Evolutionary conservation across 2,329 filamentous ascomycete genomes (phyloP), one percentile per base, ranked within the genome.

Genomic region (Monosporascus cannonballus): DNA sequence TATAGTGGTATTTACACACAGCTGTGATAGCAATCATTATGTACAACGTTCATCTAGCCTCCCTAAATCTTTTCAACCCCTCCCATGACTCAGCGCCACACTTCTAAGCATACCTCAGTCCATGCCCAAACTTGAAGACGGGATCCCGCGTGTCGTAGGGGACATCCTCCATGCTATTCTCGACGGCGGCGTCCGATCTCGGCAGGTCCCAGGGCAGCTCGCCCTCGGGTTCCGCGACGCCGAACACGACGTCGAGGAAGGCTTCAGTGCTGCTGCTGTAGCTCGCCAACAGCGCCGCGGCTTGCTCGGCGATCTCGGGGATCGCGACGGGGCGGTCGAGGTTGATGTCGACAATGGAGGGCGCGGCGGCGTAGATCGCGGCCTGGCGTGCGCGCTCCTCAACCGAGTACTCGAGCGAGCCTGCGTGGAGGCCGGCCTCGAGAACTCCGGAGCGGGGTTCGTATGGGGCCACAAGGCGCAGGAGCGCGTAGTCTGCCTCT

Each of bases 131-230:
- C 46, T 44, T 55, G 37, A 63, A 64, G 4, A 63, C 58, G 0
- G 61, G 59, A 38, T 63, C 52, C 34, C 36, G 51, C 1, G 61
- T 59, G 47, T 65, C 61, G 17, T 64, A 65, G 15, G 61, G 58
- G 27, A 63, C 58, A 22, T 65, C 61, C 51, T 65, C 61, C 52
- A 58, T 54, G 24, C 49, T 48, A 5, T 51, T 64, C 49, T 67
- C 65, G 0, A 73, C 73, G 3, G 73, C 74, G 48, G 61, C 66
- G 56, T 69, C 69, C 11, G 69, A 73, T 25, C 71, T 60, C 0
- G 75, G 74, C 45, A 77, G 51, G 59, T 77, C 74, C 57, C 75
- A 76, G 0, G 75, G 75, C 53, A 78, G 54, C 60, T 65, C 71
- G 0, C 75, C 75, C 50, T 70, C 56, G 0, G 75, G 75, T 36